These are phyloP conservation scores for Acrocalymma vagum DNA, from an alignment of 2,329 filamentous ascomycete species.

Conservation along the genomic window DNA sequence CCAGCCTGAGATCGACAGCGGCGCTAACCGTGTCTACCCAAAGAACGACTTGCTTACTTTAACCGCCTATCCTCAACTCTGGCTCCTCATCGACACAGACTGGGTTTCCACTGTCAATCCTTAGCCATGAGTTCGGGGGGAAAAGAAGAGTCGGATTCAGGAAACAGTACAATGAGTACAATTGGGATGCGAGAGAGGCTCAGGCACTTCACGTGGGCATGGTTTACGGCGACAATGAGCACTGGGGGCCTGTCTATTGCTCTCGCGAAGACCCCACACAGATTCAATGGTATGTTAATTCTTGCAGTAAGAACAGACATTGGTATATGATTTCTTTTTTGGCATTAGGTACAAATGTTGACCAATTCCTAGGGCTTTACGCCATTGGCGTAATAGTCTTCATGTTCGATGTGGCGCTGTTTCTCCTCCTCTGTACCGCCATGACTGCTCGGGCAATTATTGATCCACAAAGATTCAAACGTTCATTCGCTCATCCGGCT, in stretches of 20 bases:
- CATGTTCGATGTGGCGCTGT: constrained; percentile 57
- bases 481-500: constrained; percentile 54
- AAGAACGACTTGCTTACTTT: too few relatives aligned
- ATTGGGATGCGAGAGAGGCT: constrained; percentile 29
- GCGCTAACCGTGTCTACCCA: too few relatives aligned
- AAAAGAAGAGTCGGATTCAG: constrained; percentile 1
- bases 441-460: constrained; percentile 50
- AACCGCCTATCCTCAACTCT: too few relatives aligned
- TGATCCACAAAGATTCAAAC: constrained; percentile 49
- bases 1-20: too few relatives aligned
- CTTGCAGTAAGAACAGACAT: not conserved
- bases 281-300: constrained; percentile 36
- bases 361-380: constrained; percentile 50
- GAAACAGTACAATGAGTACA: constrained; percentile 1
- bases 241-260: constrained; percentile 56
- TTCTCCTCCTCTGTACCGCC: constrained; percentile 36
- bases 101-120: too few relatives aligned
- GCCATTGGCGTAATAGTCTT: constrained; percentile 60
- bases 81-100: too few relatives aligned
- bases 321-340: not conserved
- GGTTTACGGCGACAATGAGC: constrained; percentile 56
- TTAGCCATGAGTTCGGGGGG: constrained; percentile 7
- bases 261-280: constrained; percentile 51
- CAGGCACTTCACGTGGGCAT: constrained; percentile 55
- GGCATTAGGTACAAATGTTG: constrained; percentile 2